Evolutionary conservation across 306 rosid genomes (phyloP).

Genomic region (Prunus mume): DNA sequence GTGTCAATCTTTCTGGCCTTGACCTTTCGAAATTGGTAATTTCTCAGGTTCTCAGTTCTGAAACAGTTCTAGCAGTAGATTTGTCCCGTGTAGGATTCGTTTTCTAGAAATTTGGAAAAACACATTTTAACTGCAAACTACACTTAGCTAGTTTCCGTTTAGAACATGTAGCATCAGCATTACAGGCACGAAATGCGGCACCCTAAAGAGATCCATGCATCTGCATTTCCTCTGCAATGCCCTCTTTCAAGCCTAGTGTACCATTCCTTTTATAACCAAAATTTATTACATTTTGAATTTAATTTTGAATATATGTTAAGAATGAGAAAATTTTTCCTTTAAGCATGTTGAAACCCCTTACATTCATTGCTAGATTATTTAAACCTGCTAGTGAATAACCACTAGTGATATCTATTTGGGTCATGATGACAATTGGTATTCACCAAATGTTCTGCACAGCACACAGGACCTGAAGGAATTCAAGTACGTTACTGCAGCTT

Average conservation of each 20-base stretch:
- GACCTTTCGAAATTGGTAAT: slow-evolving; percentile 93
- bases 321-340: neutral
- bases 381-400: neutral
- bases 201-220: neutral
- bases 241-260: neutral
- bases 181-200: neutral
- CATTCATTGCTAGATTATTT: neutral
- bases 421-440: neutral
- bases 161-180: neutral
- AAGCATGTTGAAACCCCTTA: neutral
- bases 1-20: slow-evolving; percentile 91
- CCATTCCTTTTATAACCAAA: neutral
- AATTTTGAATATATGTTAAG: neutral
- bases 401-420: neutral
- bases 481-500: neutral
- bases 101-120: neutral
- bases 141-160: neutral
- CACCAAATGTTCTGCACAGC: neutral
- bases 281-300: neutral
- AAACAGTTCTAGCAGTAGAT: neutral
- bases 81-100: slow-evolving; percentile 1
- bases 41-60: slow-evolving; percentile 18
- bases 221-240: neutral
- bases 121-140: neutral
- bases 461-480: neutral